Evolutionary conservation across 1,284 basidiomycete species (phyloP).

Genomic region (Moesziomyces antarcticus): DNA sequence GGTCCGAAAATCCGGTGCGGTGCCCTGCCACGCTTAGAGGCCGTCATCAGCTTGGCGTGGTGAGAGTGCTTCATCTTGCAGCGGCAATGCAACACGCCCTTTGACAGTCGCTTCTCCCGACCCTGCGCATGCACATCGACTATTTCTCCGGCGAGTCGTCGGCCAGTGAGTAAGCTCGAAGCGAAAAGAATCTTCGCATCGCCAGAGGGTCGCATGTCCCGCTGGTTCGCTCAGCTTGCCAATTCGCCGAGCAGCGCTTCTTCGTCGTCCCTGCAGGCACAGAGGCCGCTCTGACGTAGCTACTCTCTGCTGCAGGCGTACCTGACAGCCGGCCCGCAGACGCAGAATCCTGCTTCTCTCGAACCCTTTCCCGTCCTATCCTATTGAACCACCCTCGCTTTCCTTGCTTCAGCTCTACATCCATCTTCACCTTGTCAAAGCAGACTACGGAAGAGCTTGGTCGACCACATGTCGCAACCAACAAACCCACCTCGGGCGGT

Average conservation of each 20-base stretch:
- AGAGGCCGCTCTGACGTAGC: conserved; percentile 13
- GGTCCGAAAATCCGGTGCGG: too few relatives aligned
- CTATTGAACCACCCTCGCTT: neutral
- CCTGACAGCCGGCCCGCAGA: neutral
- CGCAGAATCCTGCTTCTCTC: too few relatives aligned
- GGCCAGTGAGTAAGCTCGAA: neutral
- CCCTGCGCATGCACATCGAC: too few relatives aligned
- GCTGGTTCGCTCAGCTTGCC: neutral
- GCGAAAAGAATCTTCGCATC: neutral
- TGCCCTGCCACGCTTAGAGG: neutral
- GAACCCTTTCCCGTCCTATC: too few relatives aligned
- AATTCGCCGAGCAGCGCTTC: conserved; percentile 14
- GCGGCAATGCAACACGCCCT: conserved; percentile 18
- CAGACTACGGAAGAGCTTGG: neutral
- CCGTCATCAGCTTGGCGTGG: neutral
- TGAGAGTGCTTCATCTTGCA: conserved; percentile 4
- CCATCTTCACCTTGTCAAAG: neutral
- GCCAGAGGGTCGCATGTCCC: neutral
- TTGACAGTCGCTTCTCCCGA: neutral
- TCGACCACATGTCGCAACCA: conserved; percentile 19
- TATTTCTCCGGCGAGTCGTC: neutral
- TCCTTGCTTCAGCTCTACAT: neutral
- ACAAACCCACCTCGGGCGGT: neutral
- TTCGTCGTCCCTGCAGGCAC: neutral
- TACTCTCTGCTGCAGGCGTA: neutral